Base-by-base conservation (phyloP, 345 rosid genomes). In the Gossypium rotundifolium region DNA sequence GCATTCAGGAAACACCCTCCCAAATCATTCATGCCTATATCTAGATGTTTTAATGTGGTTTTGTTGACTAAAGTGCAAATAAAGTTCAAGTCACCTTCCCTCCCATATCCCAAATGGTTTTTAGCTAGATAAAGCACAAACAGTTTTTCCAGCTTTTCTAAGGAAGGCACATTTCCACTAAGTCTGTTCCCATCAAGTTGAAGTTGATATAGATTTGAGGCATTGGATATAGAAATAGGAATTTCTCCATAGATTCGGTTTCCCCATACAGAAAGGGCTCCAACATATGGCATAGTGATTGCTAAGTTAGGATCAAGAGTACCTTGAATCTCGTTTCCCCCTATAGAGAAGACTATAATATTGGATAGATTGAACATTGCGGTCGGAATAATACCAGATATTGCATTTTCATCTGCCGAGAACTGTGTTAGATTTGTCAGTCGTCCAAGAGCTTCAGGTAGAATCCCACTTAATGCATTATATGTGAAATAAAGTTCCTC, bases 1-100 rank as follows among this genome's bases (percentile, higher is more conserved):
- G n/a, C 27, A 27, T 0, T 52, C 12, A 0, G 82, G 82, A 2
- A 82, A 20, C 7, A n/a, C 7, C 82, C 82, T 70, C 62, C 61
- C 9, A 82, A 77, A 5, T 57, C 23, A 46, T 71, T 82, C 3
- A 1, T 11, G 0, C 14, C 3, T 22, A 57, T 10, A 11, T 57
- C 3, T 22, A 57, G 29, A 10, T 1, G 1, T 57, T 57, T 14
- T 2, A 70, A 14, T 14, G 2, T 17, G 22, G 73, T 51, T 4
- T 13, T 7, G 52, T 51, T 70, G 20, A 33, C 51, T 22, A 72
- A 9, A 11, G 22, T 40, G 23, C 40, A 44, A 0, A 77, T 27
- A 9, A 77, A 77, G 0, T 18, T n/a, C 17, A 77, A 8, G 65
- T 77, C 76, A 60, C 10, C 48, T 7, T 25, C 53, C 29, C 13